Evolutionary conservation across 2,329 filamentous ascomycete genomes (phyloP).

Genomic region (Pseudocercospora cruenta): DNA sequence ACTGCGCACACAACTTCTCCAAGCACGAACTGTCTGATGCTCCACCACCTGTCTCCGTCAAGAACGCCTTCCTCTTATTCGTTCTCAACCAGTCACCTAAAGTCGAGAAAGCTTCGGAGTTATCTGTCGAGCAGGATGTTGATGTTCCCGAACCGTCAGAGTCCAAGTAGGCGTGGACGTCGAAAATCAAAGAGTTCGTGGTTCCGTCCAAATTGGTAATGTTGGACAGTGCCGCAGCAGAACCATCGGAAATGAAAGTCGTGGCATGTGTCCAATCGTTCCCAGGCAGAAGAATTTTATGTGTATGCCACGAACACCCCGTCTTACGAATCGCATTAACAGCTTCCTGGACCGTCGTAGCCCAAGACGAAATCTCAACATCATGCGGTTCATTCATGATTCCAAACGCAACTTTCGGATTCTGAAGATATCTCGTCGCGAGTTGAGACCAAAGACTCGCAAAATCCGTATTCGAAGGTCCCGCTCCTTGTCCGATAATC

Average conservation of each 20-base stretch:
- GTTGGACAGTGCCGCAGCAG: conserved; percentile 32
- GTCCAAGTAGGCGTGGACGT: conserved; percentile 50
- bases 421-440: conserved; percentile 60
- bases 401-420: conserved; percentile 63
- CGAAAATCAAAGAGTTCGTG: conserved; percentile 42
- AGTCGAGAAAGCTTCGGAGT: conserved; percentile 40
- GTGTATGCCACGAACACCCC: conserved; percentile 58
- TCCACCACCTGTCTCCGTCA: conserved; percentile 49
- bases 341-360: conserved; percentile 61
- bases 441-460: conserved; percentile 59
- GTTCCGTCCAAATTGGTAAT: conserved; percentile 38
- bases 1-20: conserved; percentile 40
- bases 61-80: conserved; percentile 44
- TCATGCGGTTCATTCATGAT: conserved; percentile 67
- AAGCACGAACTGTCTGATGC: conserved; percentile 41
- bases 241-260: conserved; percentile 34
- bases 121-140: conserved; percentile 39
- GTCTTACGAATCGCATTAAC: conserved; percentile 68
- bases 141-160: conserved; percentile 45
- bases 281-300: conserved; percentile 68
- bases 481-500: conserved; percentile 69
- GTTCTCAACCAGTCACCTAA: conserved; percentile 43
- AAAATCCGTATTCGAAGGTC: conserved; percentile 63
- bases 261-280: conserved; percentile 53
- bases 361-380: conserved; percentile 60